Percentiles rank a stretch among this genome's conserved stretches.
Evolutionary conservation across 2,329 filamentous ascomycete species (phyloP).

Genomic region (Scedosporium aurantiacum): DNA sequence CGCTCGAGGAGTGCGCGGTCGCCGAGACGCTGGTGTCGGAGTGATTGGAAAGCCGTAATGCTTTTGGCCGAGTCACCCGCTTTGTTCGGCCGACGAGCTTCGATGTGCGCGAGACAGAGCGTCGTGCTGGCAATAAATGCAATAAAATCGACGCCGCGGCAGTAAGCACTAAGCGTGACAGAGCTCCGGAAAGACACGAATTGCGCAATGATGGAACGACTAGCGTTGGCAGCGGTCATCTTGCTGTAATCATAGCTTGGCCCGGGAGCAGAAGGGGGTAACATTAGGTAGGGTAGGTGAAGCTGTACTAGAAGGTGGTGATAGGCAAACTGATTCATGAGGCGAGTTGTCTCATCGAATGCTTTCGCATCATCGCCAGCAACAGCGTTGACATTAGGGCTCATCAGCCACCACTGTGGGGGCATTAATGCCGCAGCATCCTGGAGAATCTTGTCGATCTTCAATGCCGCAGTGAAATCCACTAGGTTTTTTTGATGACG

Average conservation of each 20-base stretch:
- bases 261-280: constrained; percentile 9
- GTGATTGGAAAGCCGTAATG: constrained; percentile 14
- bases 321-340: constrained; percentile 25
- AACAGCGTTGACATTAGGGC: constrained; percentile 13
- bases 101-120: constrained; percentile 25
- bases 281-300: constrained; percentile 28
- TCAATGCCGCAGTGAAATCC: constrained; percentile 15
- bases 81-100: constrained; percentile 15
- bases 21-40: constrained; percentile 25
- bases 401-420: constrained; percentile 23
- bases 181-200: constrained; percentile 22
- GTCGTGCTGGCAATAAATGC: constrained; percentile 25
- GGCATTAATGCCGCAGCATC: constrained; percentile 20
- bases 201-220: constrained; percentile 25
- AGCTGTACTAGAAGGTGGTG: constrained; percentile 26
- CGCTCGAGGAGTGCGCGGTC: constrained; percentile 29
- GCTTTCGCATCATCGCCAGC: constrained; percentile 11
- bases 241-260: constrained; percentile 20
- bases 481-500: background rate
- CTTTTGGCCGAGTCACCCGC: background rate
- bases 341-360: constrained; percentile 19
- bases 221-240: constrained; percentile 24
- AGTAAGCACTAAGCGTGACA: constrained; percentile 19
- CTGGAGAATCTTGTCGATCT: constrained; percentile 22
- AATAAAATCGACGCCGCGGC: constrained; percentile 25